Evolutionary conservation across 2,329 filamentous ascomycete genomes (phyloP), one percentile per base, ranked within the genome.

Genomic region (Ophiocordyceps unilateralis): DNA sequence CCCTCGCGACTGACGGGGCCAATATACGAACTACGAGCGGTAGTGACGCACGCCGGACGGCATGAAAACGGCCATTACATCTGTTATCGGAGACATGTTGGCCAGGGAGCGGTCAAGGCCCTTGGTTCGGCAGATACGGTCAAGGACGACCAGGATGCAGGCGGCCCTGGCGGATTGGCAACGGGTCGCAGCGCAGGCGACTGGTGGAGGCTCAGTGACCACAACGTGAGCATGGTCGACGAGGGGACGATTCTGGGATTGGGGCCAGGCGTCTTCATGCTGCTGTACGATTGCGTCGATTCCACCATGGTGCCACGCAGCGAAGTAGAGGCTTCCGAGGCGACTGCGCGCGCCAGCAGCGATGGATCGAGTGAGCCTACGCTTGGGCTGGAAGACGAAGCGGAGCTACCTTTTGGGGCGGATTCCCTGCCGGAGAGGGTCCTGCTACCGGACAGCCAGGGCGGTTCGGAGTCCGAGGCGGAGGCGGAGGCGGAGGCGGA

Each of bases 1-100:
- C 61, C 65, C 9, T 77, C 74, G 2, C 69, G 65, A 46, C 62
- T 75, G 9, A 64, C 63, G 0, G 75, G 76, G 3, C 69, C 68
- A 23, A 66, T 80, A 1, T 96, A 93, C 57, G 76, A 84, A 54
- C 67, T 96, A 15, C 76, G 82, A 43, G 86, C 88, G 24, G 83
- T 89, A 0, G 75, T 96, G 10, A 91, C 86, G 1, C 91, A 96
- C 56, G 84, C 83, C 47, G 91, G 91, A 4, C 72, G 83, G 26
- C 91, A 96, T 58, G 87, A 95, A 48, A 94, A 93, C 52, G 91
- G 91, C 0, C 91, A 98, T 62, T 96, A 98, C 52, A 78, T 95
- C 34, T 93, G 86, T 57, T 94, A 91, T 59, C 74, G 85, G 42
- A 83, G 81, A 53, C 85, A 53, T 69, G n/a, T 39, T 17, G 26